Base-by-base conservation (phyloP, 1,284 basidiomycete genomes). In the Tilletia horrida region DNA sequence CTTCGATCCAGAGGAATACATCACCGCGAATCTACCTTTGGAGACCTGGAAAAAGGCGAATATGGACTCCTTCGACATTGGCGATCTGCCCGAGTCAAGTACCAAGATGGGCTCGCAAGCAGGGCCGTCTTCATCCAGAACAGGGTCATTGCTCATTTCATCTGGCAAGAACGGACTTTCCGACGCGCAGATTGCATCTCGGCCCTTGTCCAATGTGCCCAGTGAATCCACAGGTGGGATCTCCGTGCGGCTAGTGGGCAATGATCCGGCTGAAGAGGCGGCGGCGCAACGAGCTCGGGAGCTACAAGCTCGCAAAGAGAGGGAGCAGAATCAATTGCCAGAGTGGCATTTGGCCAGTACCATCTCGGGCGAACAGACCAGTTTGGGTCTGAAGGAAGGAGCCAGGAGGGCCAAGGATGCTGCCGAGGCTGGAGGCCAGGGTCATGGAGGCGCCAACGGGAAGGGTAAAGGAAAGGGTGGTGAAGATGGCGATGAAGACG, bases 291-390 rank as follows among this genome's bases (percentile, higher is more conserved):
- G 75, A 69, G 72, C 78, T 62, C 71, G 73, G 65, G 71, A 73
- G 43, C 70, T 67, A 25, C 74, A 78, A 31, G 79, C 75, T 63
- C 76, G 77, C 27, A 67, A 72, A 50, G 69, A 72, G 73, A 83
- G 86, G 65, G 88, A 89, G 81, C 93, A 97, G 84, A 97, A 97
- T 80, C 88, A 89, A 0, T 83, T 98, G 57, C 95, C 95, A 0
- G 86, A 89, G 9, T 97, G 95, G 95, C 91, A 96, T 84, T 86
- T 93, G 70, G 90, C 91, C 81, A 94, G 92, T 81, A 98, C 95
- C 2, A 91, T 98, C 72, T 90, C 92, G 14, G 93, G 93, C 21
- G 89, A 94, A 75, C 84, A 91, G 71, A 97, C 94, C 0, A 89
- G 91, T 21, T 85, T 95, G 31, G 94, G 93, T 21, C 70, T 73